phyloP scores from a whole-genome alignment of 2,329 filamentous ascomycete species.

The Chalaropsis ovoidea region DNA sequence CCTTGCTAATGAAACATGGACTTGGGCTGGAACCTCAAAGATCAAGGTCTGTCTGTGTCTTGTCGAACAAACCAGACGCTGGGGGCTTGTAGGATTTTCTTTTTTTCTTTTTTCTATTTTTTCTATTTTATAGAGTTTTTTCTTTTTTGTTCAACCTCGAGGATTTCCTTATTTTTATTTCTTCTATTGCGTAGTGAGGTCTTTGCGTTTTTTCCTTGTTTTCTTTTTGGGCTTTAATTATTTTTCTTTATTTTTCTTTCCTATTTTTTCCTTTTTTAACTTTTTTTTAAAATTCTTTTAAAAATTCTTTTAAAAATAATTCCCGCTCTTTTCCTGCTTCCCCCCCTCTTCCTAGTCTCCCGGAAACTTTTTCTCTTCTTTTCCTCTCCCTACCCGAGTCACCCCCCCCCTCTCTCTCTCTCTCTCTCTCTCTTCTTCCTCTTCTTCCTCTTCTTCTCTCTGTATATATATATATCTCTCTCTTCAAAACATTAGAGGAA shows the following conservation, averaged over 20 bases:
- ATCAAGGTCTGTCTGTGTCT: not conserved
- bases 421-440: constrained; percentile 2
- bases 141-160: not conserved
- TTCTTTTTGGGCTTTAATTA: not conserved
- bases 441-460: constrained; percentile 7
- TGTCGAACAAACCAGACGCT: not conserved
- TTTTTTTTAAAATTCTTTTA: too few species aligned
- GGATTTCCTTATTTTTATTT: constrained; percentile 3
- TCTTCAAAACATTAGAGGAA: not conserved
- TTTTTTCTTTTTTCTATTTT: not conserved
- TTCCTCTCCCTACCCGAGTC: too few species aligned
- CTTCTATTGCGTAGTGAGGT: not conserved
- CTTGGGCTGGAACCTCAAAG: constrained; percentile 18
- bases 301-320: too few species aligned
- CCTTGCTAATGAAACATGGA: constrained; percentile 13
- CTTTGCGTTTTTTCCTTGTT: constrained; percentile 2
- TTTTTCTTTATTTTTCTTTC: not conserved
- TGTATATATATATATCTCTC: too few species aligned
- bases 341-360: constrained; percentile 7
- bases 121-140: not conserved
- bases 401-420: too few species aligned
- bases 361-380: not conserved
- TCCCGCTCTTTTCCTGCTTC: too few species aligned
- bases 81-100: not conserved
- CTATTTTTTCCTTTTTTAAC: not conserved